These are phyloP conservation scores for Citrus unshiu DNA, from an alignment of 345 rosid species.

Conservation along the genomic window DNA sequence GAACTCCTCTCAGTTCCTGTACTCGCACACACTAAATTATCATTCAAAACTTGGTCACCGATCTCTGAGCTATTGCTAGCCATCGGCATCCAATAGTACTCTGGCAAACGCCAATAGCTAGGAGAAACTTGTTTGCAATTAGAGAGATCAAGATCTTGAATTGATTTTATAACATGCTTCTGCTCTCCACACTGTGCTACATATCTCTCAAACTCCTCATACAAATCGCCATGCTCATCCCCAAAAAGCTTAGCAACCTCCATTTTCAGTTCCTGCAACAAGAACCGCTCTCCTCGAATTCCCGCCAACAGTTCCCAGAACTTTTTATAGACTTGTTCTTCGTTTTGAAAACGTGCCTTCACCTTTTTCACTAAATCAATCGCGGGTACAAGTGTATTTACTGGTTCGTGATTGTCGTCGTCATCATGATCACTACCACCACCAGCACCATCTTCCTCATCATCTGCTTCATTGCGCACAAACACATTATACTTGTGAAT, in stretches of 20 bases:
- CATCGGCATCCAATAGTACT: neutral
- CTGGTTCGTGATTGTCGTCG: neutral
- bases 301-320: neutral
- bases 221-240: neutral
- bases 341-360: neutral
- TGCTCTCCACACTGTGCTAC: neutral
- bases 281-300: neutral
- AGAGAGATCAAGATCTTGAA: constrained; percentile 11
- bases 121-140: constrained; percentile 5
- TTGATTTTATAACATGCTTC: neutral
- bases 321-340: neutral
- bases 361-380: constrained; percentile 2
- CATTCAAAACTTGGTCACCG: constrained; percentile 19
- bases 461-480: neutral
- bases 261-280: neutral
- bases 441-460: neutral
- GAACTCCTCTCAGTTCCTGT: neutral
- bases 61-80: neutral
- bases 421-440: neutral
- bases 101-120: constrained; percentile 9
- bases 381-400: neutral
- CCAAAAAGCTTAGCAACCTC: neutral
- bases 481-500: neutral
- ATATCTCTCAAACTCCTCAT: neutral
- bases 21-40: neutral